Base-by-base conservation (phyloP, 2,329 filamentous ascomycete species). In the Cercospora zeina region DNA sequence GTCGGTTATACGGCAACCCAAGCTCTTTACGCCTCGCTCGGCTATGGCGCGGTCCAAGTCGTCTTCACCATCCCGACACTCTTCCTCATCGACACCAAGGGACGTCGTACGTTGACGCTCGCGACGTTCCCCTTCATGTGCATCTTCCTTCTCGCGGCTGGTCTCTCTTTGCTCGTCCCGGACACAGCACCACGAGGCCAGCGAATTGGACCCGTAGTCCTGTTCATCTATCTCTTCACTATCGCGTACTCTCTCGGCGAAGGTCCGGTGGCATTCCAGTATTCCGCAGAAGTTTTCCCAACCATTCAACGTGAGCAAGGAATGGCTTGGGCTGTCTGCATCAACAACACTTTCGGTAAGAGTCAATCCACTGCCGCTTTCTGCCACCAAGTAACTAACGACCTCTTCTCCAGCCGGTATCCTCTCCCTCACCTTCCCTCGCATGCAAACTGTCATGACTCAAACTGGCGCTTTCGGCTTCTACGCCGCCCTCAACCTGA, bases 401-500 rank as follows among this genome's bases (percentile, higher is more conserved):
- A 39, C 10, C 55, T 81, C n/a, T 80, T 63, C 72, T 82, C 14
- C 74, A 69, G 72, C 74, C 58, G 74, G 73, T 58, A 64, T 76
- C 51, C 70, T 76, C 14, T 68, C 67, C 62, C 63, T 76, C 62
- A 75, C 80, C 0, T 82, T 83, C 71, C 80, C 81, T 3, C 77
- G 77, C 14, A 81, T 82, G 74, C 70, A 79, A 30, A 67, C 63
- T 14, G 80, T 77, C 13, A 79, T 85, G 76, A 81, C 77, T 11
- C 77, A 81, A 1, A 79, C 80, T 4, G 82, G 82, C 9, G 83
- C 85, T 30, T 70, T 85, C 65, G 78, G 78, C 8, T 85, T 82
- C 78, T 86, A 86, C 69, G 83, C 82, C 0, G 80, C 74, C 0
- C 83, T 82, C 76, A 85, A 84, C 70, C 63, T 84, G 19, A 78